Evolutionary conservation across 805 yeast genomes (phyloP).

Genomic region (Starmerella apis): DNA sequence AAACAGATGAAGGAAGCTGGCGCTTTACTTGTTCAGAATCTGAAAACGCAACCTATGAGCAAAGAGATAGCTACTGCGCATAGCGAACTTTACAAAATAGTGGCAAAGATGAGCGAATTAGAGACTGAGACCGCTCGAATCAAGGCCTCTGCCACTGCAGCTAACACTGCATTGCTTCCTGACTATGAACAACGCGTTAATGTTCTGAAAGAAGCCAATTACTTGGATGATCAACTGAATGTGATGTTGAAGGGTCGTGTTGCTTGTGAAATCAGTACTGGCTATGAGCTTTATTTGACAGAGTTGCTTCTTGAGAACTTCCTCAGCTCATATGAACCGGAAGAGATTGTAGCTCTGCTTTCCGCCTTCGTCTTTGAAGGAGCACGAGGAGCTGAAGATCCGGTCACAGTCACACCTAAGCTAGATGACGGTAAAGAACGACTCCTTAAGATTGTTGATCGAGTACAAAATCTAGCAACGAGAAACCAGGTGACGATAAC

Average conservation of each 20-base stretch:
- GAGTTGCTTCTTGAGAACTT: conserved; percentile 86
- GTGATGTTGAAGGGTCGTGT: conserved; percentile 44
- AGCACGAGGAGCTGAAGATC: conserved; percentile 51
- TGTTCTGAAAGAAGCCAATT: conserved; percentile 68
- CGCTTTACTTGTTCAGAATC: neutral
- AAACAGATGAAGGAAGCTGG: neutral
- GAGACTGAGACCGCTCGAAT: conserved; percentile 12
- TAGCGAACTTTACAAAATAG: neutral
- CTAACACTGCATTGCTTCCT: conserved; percentile 79
- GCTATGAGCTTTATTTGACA: conserved; percentile 89
- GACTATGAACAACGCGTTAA: conserved; percentile 83
- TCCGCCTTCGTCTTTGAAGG: conserved; percentile 94
- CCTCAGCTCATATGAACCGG: conserved; percentile 85
- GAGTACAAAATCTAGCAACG: conserved; percentile 50
- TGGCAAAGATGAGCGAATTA: neutral
- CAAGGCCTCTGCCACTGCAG: conserved; percentile 57
- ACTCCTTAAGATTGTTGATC: conserved; percentile 60
- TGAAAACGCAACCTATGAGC: neutral
- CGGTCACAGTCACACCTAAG: conserved; percentile 66
- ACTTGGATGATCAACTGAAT: conserved; percentile 64
- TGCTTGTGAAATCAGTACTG: conserved; percentile 47
- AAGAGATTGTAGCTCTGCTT: conserved; percentile 88
- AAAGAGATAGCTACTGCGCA: neutral
- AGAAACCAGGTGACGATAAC: conserved; percentile 65
- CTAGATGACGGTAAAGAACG: conserved; percentile 50